Conservation (phyloP, 352 stramenopile species). For the Pythium rhizo-oryzae region DNA sequence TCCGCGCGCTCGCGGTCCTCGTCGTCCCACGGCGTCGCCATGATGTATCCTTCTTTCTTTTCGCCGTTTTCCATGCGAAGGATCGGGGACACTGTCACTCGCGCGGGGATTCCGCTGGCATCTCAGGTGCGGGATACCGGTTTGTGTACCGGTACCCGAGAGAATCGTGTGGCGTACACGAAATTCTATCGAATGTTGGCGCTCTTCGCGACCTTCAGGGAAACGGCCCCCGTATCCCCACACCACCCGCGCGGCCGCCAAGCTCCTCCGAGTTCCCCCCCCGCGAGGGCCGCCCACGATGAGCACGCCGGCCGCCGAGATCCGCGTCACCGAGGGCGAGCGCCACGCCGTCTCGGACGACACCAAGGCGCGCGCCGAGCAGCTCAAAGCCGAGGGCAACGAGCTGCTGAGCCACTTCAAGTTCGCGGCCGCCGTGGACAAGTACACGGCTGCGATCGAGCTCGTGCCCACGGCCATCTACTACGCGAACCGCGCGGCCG, state of each 20-base stretch:
- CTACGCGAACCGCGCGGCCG: constrained; percentile 95
- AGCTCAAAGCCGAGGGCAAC: constrained; percentile 88
- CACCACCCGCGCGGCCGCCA: too few relatives aligned
- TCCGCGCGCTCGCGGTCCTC: too few relatives aligned
- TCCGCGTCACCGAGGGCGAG: constrained; percentile 50
- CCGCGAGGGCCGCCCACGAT: not conserved
- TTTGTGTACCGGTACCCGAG: constrained; percentile 7
- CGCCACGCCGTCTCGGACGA: constrained; percentile 63
- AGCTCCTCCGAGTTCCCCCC: too few relatives aligned
- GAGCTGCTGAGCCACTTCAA: constrained; percentile 79
- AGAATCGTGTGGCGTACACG: constrained; percentile 19
- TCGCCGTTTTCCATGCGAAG: not conserved
- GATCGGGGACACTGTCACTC: constrained; percentile 20
- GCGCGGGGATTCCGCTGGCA: constrained; percentile 1
- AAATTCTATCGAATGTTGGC: constrained; percentile 33
- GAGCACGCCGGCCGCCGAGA: constrained; percentile 25
- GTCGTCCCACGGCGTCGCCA: not conserved
- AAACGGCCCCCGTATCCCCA: constrained; percentile 7
- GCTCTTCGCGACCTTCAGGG: not conserved
- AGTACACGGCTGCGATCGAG: constrained; percentile 92
- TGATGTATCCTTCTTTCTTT: constrained; percentile 26
- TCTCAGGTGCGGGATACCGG: constrained; percentile 10
- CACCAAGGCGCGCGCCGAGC: constrained; percentile 66
- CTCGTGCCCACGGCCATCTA: constrained; percentile 91
- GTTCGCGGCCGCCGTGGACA: constrained; percentile 76